Evolutionary conservation across 75 land plant species (phyloP), one percentile per base, ranked within the genome.

Genomic region (Picea sitchensis): DNA sequence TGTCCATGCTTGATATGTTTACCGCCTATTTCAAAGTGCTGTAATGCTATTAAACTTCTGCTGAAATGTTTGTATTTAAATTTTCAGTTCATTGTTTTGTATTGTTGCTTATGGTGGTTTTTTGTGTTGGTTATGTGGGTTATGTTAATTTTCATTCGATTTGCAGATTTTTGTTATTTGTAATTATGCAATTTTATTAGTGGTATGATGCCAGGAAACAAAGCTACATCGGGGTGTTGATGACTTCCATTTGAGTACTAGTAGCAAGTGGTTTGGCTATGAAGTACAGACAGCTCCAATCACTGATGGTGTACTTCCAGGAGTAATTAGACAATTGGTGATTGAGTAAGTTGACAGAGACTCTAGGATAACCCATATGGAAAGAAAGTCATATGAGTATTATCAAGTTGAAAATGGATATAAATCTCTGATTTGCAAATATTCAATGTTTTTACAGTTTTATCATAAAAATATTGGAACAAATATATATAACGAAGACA

Each of bases 231-330:
- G 9, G 20, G 74, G n/a, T 41, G 56, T 44, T 20, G 74, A 71
- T 20, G 6, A 41, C 54, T 8, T 8, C 44, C n/a, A 44, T 14
- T 20, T 20, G 51, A 71, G 74, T 44, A 47, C 26, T 71, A 44
- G 23, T 41, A 20, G 74, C 54, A 80, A 56, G 41, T 75, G 79
- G 78, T n/a, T n/a, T 36, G 73, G 61, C 26, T 79, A 82, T 77
- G 91, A 86, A 84, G 87, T 96, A n/a, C 98, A 94, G 59, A 96
- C 99, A 17, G 93, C 99, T 68, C 91, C 98, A 41, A 54, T 94
- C 3, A 61, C 58, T 74, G 90, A 92, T 86, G 99, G 99, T 18
- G 90, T 95, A 7, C 88, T 96, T 59, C 95, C 98, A 57, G 99
- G 99, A 77, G 85, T 94, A 65, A 86, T 95, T n/a, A 84, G 99